Conservation (phyloP, 2,329 filamentous ascomycete genomes). For the Diaporthe destruens region DNA sequence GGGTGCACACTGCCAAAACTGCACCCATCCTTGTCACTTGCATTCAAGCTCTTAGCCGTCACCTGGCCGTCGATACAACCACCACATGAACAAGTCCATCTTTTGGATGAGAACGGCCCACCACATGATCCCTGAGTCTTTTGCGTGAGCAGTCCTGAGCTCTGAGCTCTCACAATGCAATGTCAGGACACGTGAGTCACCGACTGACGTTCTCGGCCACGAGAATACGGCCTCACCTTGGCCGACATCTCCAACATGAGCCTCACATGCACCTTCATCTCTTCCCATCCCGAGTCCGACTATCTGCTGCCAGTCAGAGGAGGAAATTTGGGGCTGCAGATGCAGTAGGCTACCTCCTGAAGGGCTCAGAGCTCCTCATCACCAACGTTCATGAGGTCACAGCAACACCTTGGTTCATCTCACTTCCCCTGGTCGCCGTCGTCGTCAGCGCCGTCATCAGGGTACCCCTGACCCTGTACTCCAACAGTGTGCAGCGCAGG, state of each 20-base stretch:
- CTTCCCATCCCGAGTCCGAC: not conserved
- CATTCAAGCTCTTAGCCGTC: slow-evolving; percentile 1
- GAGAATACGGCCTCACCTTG: slow-evolving; percentile 23
- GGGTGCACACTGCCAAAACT: no score
- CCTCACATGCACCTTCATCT: not conserved
- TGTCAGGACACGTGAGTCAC: slow-evolving; percentile 40
- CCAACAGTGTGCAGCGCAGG: slow-evolving; percentile 48
- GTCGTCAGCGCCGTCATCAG: slow-evolving; percentile 59
- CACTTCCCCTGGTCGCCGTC: slow-evolving; percentile 65
- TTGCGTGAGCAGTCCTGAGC: slow-evolving; percentile 21
- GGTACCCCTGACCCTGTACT: slow-evolving; percentile 61
- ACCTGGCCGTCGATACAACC: not conserved
- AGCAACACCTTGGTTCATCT: slow-evolving; percentile 65
- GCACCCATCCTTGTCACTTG: slow-evolving; percentile 15
- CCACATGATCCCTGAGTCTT: slow-evolving; percentile 20
- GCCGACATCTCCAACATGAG: slow-evolving; percentile 28
- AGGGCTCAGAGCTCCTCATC: slow-evolving; percentile 58
- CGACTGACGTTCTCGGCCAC: slow-evolving; percentile 38
- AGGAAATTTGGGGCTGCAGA: slow-evolving; percentile 51
- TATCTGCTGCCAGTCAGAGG: slow-evolving; percentile 28
- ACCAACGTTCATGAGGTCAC: slow-evolving; percentile 56
- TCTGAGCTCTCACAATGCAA: slow-evolving; percentile 35
- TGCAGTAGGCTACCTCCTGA: slow-evolving; percentile 50
- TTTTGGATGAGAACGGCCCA: not conserved
- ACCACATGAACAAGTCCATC: not conserved